These are phyloP conservation scores for Epichloe typhina DNA, from an alignment of 2,329 filamentous ascomycete genomes.

Conservation along the genomic window DNA sequence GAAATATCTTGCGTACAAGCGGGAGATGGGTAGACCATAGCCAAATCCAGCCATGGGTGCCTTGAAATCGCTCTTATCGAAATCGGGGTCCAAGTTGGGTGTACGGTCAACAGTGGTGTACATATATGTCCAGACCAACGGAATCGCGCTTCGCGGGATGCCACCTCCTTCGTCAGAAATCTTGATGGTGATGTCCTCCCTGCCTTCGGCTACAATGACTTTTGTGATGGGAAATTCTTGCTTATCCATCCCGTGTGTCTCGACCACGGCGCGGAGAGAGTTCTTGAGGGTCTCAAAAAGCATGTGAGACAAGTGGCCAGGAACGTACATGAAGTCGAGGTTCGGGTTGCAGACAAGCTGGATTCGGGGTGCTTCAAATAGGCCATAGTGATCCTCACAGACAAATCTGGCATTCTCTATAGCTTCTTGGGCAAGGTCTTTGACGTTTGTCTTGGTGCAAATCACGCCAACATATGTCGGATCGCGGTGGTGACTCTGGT, in stretches of 20 bases:
- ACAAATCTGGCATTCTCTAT: slow-evolving; percentile 99
- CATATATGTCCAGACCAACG: slow-evolving; percentile 99
- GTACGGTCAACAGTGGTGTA: slow-evolving; percentile 97
- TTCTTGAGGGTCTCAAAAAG: slow-evolving; percentile 99
- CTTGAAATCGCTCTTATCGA: slow-evolving; percentile 98
- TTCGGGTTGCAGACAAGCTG: slow-evolving; percentile 91
- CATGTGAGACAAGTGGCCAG: slow-evolving; percentile 98
- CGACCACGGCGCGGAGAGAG: slow-evolving; percentile 89
- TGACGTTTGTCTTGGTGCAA: slow-evolving; percentile 95
- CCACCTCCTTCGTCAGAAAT: slow-evolving; percentile 93
- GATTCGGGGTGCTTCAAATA: slow-evolving; percentile 93
- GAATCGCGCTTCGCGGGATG: slow-evolving; percentile 84
- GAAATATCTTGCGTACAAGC: slow-evolving; percentile 93
- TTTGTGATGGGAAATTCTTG: slow-evolving; percentile 91
- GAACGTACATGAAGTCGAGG: slow-evolving; percentile 98
- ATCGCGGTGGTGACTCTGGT: slow-evolving; percentile 79
- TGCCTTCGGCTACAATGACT: slow-evolving; percentile 92
- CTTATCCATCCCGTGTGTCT: slow-evolving; percentile 87
- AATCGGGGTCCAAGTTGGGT: slow-evolving; percentile 88
- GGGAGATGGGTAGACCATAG: slow-evolving; percentile 90
- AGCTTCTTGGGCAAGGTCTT: slow-evolving; percentile 86
- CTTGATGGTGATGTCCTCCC: slow-evolving; percentile 98
- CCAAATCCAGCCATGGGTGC: slow-evolving; percentile 98
- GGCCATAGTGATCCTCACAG: slow-evolving; percentile 94
- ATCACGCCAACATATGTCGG: slow-evolving; percentile 97